phyloP scores from a whole-genome alignment of 2,329 filamentous ascomycete species.

The Gnomoniopsis smithogilvyi region DNA sequence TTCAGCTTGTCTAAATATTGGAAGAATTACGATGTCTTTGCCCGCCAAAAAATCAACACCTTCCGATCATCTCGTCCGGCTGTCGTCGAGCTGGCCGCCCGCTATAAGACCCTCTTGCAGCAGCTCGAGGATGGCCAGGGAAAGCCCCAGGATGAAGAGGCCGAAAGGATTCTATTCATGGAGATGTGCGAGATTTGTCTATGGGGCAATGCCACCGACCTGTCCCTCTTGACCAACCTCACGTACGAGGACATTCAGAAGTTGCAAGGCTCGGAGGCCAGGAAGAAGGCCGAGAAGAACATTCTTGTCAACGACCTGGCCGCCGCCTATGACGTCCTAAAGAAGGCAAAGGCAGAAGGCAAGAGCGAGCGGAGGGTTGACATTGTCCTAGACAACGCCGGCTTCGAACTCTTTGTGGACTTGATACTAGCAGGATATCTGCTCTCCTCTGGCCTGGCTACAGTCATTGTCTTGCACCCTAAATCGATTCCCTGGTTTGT shows the following conservation, averaged over 20 bases:
- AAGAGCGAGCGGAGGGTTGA: constrained; percentile 73
- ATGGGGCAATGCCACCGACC: constrained; percentile 95
- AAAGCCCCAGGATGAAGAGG: constrained; percentile 56
- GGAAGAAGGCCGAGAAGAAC: constrained; percentile 85
- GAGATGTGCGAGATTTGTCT: constrained; percentile 97
- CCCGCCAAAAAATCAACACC: constrained; percentile 83
- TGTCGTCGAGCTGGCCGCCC: constrained; percentile 40
- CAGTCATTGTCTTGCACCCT: constrained; percentile 81
- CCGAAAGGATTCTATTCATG: constrained; percentile 75
- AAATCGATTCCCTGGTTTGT: constrained; percentile 99
- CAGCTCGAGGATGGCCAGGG: constrained; percentile 58
- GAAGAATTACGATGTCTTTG: constrained; percentile 88
- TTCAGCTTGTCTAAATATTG: constrained; percentile 78
- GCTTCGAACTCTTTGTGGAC: constrained; percentile 96
- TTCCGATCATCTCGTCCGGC: constrained; percentile 87
- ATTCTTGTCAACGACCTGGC: constrained; percentile 84
- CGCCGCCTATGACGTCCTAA: constrained; percentile 26
- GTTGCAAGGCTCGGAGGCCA: constrained; percentile 82
- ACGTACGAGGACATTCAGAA: constrained; percentile 97
- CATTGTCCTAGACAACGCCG: constrained; percentile 94
- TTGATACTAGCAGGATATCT: constrained; percentile 89
- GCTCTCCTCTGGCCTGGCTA: constrained; percentile 79
- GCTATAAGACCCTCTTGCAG: constrained; percentile 56
- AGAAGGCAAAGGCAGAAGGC: constrained; percentile 22
- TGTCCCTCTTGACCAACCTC: constrained; percentile 84